Conservation (phyloP, 805 yeast genomes). For the Hagleromyces aurorensis region DNA sequence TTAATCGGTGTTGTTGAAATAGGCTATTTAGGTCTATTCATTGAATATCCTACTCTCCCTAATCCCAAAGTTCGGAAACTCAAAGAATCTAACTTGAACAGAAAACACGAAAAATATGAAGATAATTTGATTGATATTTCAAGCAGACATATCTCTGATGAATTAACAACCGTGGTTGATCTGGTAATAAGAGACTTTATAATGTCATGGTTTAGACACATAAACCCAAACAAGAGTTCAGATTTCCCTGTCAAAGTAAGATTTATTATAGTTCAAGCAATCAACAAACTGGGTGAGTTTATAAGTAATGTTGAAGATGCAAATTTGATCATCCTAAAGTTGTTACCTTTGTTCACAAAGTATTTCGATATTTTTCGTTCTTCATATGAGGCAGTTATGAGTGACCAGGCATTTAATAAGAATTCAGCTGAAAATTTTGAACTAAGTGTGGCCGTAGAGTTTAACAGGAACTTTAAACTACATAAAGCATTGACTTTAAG, state of each 20-base stretch:
- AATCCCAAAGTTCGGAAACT: too few relatives aligned
- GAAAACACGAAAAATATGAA: too few relatives aligned
- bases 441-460: conserved; percentile 36
- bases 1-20: too few relatives aligned
- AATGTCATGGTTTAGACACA: conserved; percentile 44
- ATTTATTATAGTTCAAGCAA: conserved; percentile 28
- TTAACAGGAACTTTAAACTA: conserved; percentile 34
- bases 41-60: too few relatives aligned
- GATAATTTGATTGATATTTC: too few relatives aligned
- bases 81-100: too few relatives aligned
- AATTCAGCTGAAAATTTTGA: conserved; percentile 33
- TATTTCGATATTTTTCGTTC: conserved; percentile 49
- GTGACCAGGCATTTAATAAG: conserved; percentile 23
- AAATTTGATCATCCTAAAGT: conserved; percentile 44
- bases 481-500: conserved; percentile 49
- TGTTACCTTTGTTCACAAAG: conserved; percentile 58
- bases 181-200: conserved; percentile 48
- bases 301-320: conserved; percentile 44
- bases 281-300: conserved; percentile 35
- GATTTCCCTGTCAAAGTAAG: conserved; percentile 37
- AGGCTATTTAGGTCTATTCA: too few relatives aligned
- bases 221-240: conserved; percentile 28
- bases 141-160: conserved; percentile 37
- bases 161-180: conserved; percentile 38
- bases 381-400: conserved; percentile 32